These are phyloP conservation scores for Rhodomyrtus psidioides DNA, from an alignment of 441 rosid species.

Conservation along the genomic window DNA sequence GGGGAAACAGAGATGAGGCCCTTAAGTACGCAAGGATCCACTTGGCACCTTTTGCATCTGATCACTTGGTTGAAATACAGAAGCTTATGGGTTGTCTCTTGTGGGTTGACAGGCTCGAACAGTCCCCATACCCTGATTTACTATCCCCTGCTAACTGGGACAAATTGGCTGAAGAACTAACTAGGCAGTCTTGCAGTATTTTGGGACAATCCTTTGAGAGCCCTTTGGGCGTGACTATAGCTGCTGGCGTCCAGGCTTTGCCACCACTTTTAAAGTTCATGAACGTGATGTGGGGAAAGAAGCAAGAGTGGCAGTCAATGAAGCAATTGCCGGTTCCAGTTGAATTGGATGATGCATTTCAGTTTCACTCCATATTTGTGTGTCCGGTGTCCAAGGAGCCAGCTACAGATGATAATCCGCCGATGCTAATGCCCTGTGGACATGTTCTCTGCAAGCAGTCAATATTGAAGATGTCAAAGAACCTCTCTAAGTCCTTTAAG, in stretches of 20 bases:
- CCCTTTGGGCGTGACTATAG: constrained; percentile 34
- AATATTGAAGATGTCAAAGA: constrained; percentile 42
- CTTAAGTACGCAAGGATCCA: constrained; percentile 34
- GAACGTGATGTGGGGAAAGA: constrained; percentile 41
- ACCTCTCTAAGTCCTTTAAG: constrained; percentile 35
- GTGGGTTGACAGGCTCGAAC: constrained; percentile 31
- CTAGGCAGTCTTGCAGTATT: constrained; percentile 35
- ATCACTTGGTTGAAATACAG: constrained; percentile 23
- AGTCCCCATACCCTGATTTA: constrained; percentile 34
- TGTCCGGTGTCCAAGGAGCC: constrained; percentile 62
- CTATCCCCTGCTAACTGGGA: constrained; percentile 37
- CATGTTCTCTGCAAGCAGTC: constrained; percentile 59
- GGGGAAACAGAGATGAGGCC: constrained; percentile 27
- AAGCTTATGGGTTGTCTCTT: constrained; percentile 35
- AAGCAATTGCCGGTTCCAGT: constrained; percentile 47
- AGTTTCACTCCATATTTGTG: constrained; percentile 51
- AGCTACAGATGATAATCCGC: constrained; percentile 50
- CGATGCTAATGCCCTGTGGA: constrained; percentile 49
- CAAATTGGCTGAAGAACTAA: constrained; percentile 24
- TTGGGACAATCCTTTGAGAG: constrained; percentile 39
- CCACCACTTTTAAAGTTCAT: constrained; percentile 44
- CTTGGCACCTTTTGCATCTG: constrained; percentile 20
- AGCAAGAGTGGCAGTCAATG: constrained; percentile 41
- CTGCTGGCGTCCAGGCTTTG: constrained; percentile 42
- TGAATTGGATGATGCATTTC: constrained; percentile 42